Base-by-base conservation (phyloP, 306 rosid species). In the Cicer arietinum region DNA sequence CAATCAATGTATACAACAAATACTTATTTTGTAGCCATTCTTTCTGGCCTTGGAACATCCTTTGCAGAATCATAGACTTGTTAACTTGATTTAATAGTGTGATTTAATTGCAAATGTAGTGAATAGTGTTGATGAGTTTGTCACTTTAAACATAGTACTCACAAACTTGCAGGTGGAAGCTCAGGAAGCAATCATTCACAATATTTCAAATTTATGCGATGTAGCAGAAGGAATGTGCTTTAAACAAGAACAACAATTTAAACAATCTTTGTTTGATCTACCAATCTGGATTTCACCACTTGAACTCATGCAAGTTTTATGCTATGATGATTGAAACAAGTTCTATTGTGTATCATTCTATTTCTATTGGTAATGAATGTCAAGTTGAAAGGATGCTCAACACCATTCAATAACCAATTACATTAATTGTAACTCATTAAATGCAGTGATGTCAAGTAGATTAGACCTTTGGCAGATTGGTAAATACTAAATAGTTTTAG, bases 271-370 rank as follows among this genome's bases (percentile, higher is more conserved):
- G 45, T 77, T 89, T 57, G 87, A 89, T 82, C 88, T 88, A 76
- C 97, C 95, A 5, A 77, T 91, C 39, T 88, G 97, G 95, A 85
- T 82, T 45, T 84, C 92, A 5, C 92, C 95, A 9, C 61, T 22
- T 10, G 89, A 86, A 75, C 89, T 91, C 58, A 81, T 91, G 79
- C 75, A 82, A 65, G 83, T 77, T 12, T 78, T 91, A 1, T 84
- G 88, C 57, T 35, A 35, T 60, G 94, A 84, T 68, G 81, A 77
- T 71, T 86, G 79, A 71, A 14, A 65, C 5, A 4, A 65, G 57
- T 80, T 75, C n/a, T 53, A 60, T 47, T 18, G 62, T 64, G 70
- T 58, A 74, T 51, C 78, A 77, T 67, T 45, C 18, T 76, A 25
- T 67, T 67, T 45, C 18, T 76, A 25, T 67, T 50, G 74, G 48